Evolutionary conservation across 768 basidiomycete species (phyloP), one percentile per base, ranked within the genome.

Genomic region (Psilocybe tampanensis): DNA sequence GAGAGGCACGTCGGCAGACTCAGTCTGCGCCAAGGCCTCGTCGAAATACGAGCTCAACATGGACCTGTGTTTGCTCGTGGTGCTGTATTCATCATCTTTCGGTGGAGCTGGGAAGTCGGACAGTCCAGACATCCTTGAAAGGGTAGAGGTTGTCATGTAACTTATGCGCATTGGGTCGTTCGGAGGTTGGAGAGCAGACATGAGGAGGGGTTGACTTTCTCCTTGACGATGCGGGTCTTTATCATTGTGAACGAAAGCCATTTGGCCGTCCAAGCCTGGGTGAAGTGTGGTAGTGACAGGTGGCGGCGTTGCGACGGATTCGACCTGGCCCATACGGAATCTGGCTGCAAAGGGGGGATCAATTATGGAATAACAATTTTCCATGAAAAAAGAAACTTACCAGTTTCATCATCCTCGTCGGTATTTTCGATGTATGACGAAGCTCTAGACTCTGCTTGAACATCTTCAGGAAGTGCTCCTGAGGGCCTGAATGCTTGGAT

Each of bases 21-120:
- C 59, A 26, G 45, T 62, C 45, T 58, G 61, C 18, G 60, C 44
- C 58, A 57, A 53, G 18, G 65, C 62, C 22, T 73, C 70, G 42
- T 78, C 77, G 59, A 53, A 58, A 19, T 58, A 58, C 7, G 56
- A 52, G 21, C 39, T 53, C 11, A 58, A 32, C 9, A 58, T 53
- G 24, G 56, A 58, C 29, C 43, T 47, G 13, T 58, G 56, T 42
- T 58, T 48, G 5, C 36, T 39, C 36, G 63, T 52, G n/a, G 36
- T 67, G 67, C 42, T 65, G 62, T 23, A 70, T 62, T 48, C 45
- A 24, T 48, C 47, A 22, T 52, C 45, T 62, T 58, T 47, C 63
- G 89, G 89, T 2, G 89, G 89, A 8, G 70, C 71, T 1, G 89
- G 89, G 66, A 91, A 91, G 63, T 90, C 89, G 3, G 87, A 89